Conservation (phyloP, 1,284 basidiomycete genomes). For the Leccinum holopus region DNA sequence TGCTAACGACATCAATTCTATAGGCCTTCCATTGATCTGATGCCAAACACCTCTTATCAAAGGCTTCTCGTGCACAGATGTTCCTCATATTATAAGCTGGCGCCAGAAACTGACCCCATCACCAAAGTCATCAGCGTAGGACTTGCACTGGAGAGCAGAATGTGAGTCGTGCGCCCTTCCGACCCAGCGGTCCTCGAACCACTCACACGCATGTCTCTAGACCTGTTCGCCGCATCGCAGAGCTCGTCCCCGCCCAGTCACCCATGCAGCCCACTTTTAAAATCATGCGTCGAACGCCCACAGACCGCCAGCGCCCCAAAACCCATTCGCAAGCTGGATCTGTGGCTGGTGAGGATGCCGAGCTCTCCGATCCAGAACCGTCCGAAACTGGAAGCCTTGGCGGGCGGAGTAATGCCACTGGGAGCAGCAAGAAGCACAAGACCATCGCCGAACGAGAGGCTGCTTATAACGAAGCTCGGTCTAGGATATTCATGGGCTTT, state of each 20-base stretch:
- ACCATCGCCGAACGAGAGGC: slow-evolving; percentile 81
- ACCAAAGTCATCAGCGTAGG: slow-evolving; percentile 62
- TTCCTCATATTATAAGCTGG: slow-evolving; percentile 70
- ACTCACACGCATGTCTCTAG: slow-evolving; percentile 39
- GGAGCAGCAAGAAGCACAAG: slow-evolving; percentile 61
- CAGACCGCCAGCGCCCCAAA: slow-evolving; percentile 51
- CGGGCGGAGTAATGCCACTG: slow-evolving; percentile 61
- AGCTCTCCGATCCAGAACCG: slow-evolving; percentile 72
- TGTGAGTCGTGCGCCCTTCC: slow-evolving; percentile 49
- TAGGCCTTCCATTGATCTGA: slow-evolving; percentile 62
- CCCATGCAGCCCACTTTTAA: slow-evolving; percentile 71
- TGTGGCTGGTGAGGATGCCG: slow-evolving; percentile 67
- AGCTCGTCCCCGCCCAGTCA: slow-evolving; percentile 76
- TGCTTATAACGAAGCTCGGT: slow-evolving; percentile 78
- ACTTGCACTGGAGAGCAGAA: slow-evolving; percentile 60
- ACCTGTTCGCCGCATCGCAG: slow-evolving; percentile 63
- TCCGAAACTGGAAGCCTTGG: slow-evolving; percentile 76
- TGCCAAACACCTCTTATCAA: slow-evolving; percentile 73
- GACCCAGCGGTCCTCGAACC: slow-evolving; percentile 3
- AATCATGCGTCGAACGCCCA: slow-evolving; percentile 70
- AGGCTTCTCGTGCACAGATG: slow-evolving; percentile 80
- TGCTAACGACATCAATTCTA: slow-evolving; percentile 16
- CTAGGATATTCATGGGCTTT: slow-evolving; percentile 78
- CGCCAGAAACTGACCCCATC: slow-evolving; percentile 62
- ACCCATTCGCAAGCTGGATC: slow-evolving; percentile 64